Conservation (phyloP, 345 rosid species). For the Leavenworthia alabamica region DNA sequence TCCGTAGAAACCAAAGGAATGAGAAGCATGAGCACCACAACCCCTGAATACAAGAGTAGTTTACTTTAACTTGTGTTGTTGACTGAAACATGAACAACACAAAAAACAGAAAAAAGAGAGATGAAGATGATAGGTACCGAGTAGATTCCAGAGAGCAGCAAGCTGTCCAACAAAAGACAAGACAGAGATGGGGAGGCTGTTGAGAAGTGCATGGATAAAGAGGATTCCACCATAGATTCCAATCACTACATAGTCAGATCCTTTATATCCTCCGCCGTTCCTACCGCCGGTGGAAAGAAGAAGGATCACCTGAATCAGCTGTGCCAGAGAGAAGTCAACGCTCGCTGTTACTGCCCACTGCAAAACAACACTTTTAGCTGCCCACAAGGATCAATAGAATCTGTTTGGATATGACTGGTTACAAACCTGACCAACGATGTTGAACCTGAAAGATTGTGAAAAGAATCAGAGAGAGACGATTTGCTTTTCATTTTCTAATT, state of each 20-base stretch:
- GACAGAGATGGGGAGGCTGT: conserved; percentile 74
- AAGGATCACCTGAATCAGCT: conserved; percentile 41
- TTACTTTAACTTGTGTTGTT: neutral
- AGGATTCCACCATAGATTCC: conserved; percentile 71
- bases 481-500: neutral
- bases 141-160: conserved; percentile 90
- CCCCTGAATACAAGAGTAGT: conserved; percentile 42
- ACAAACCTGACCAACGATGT: conserved; percentile 64
- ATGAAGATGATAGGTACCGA: conserved; percentile 36
- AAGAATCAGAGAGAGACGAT: conserved; percentile 26
- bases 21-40: conserved; percentile 67
- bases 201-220: conserved; percentile 64
- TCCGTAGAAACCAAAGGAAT: conserved; percentile 70
- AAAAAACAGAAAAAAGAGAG: neutral
- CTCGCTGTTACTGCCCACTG: conserved; percentile 76
- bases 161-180: conserved; percentile 82
- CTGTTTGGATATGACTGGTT: neutral
- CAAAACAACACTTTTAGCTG: conserved; percentile 20
- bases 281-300: conserved; percentile 92
- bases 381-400: neutral
- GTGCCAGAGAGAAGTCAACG: conserved; percentile 34
- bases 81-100: neutral
- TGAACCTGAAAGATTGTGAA: conserved; percentile 63
- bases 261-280: conserved; percentile 87
- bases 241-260: conserved; percentile 74